A percentile compares a stretch with the other conserved stretches of the same genome.
phyloP scores from a whole-genome alignment of 2,329 filamentous ascomycete genomes.

The Aspergillus jensenii region DNA sequence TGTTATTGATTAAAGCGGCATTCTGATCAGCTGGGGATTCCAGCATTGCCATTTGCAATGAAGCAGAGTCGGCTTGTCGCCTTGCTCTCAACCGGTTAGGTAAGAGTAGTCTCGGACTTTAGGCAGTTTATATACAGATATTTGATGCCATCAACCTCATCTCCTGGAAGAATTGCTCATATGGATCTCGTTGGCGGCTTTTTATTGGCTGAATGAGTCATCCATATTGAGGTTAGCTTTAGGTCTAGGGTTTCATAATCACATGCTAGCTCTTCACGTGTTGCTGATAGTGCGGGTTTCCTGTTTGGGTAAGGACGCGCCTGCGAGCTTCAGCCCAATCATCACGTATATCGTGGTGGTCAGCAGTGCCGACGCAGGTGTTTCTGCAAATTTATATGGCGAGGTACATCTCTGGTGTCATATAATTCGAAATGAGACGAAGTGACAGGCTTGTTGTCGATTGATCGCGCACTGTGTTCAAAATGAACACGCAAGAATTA shows the following conservation, averaged over 20 bases:
- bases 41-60: not conserved
- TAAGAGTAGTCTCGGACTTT: not conserved
- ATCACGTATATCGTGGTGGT: not conserved
- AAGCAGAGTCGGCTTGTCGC: not conserved
- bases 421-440: not conserved
- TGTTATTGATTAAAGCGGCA: not conserved
- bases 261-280: not conserved
- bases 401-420: not conserved
- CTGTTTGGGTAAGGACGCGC: conserved; percentile 1
- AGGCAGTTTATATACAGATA: not conserved
- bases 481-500: conserved; percentile 30
- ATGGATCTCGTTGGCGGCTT: no score
- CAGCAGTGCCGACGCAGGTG: not conserved
- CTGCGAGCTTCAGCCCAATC: not conserved
- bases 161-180: no score
- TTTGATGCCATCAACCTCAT: no score
- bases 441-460: not conserved
- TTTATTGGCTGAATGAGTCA: not conserved
- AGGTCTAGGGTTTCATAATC: not conserved
- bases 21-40: not conserved
- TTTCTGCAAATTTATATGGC: not conserved
- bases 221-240: not conserved
- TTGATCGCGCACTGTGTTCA: not conserved
- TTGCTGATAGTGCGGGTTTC: not conserved
- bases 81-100: not conserved